These are phyloP conservation scores for Ceratocystis papillata DNA, from an alignment of 2,329 filamentous ascomycete genomes.

Conservation along the genomic window DNA sequence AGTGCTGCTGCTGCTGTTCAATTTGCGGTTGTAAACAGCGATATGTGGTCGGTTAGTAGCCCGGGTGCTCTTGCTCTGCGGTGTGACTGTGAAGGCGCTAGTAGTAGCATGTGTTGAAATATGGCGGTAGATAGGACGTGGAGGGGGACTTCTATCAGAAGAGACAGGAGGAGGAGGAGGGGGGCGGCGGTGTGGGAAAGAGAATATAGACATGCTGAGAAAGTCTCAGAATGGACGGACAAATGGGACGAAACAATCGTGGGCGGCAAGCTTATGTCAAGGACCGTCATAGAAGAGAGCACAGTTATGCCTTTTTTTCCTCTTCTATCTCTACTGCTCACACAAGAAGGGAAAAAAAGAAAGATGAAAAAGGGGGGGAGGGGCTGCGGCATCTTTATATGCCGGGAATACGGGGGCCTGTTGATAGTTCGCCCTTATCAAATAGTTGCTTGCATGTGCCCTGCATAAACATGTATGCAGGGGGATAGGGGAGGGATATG, in stretches of 20 bases:
- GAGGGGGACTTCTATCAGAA: constrained; percentile 15
- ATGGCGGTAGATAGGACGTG: constrained; percentile 20
- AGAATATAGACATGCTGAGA: constrained; percentile 24
- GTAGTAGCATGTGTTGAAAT: constrained; percentile 24
- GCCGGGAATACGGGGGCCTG: neutral
- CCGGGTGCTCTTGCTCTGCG: constrained; percentile 11
- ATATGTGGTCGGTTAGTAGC: constrained; percentile 21
- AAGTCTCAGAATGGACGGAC: neutral
- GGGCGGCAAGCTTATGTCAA: neutral
- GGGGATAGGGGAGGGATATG: neutral
- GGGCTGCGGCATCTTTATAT: neutral
- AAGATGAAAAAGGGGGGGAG: neutral
- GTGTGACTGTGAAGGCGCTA: constrained; percentile 23
- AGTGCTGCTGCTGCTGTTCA: neutral
- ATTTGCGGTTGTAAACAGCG: constrained; percentile 18
- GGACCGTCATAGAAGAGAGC: neutral
- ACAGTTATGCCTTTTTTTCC: too few species aligned
- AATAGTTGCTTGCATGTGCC: neutral
- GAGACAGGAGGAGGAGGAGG: neutral
- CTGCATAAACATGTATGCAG: neutral
- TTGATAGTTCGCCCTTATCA: neutral
- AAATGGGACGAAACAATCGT: neutral
- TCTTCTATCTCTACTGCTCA: too few species aligned
- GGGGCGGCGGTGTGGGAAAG: constrained; percentile 19
- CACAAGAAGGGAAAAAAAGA: too few species aligned